phyloP scores from a whole-genome alignment of 345 rosid species.

The Pugionium cornutum region DNA sequence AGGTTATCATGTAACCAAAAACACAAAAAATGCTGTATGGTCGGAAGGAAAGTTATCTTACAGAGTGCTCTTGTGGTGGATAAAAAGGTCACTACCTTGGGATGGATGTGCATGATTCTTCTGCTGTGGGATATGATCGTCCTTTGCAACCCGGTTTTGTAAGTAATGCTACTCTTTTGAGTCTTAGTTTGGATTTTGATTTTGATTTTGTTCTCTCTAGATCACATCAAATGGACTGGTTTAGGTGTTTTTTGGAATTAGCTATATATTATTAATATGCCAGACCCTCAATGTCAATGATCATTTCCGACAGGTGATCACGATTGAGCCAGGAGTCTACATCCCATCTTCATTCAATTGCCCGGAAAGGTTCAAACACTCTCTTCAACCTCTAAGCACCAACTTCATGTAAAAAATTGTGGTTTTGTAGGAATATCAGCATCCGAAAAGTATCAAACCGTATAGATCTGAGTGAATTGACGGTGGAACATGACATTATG shows the following conservation, averaged over 20 bases:
- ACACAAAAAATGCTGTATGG: background rate
- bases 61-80: constrained; percentile 29
- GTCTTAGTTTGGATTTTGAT: constrained; percentile 4
- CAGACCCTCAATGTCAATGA: background rate
- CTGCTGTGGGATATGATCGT: constrained; percentile 64
- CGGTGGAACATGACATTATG: constrained; percentile 5
- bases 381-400: background rate
- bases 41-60: constrained; percentile 15
- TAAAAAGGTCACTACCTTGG: constrained; percentile 92
- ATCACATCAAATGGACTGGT: constrained; percentile 2
- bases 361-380: constrained; percentile 62
- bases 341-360: constrained; percentile 58
- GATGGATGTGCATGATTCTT: constrained; percentile 97
- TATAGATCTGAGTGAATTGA: constrained; percentile 6
- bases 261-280: background rate
- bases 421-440: background rate
- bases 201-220: background rate
- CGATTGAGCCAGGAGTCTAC: constrained; percentile 96
- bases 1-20: constrained; percentile 1
- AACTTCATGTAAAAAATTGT: background rate
- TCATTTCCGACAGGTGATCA: constrained; percentile 66
- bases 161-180: constrained; percentile 43
- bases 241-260: background rate
- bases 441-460: background rate
- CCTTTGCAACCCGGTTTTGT: constrained; percentile 90